phyloP scores from a whole-genome alignment of 768 basidiomycete species.

The Rhizopogon salebrosus region DNA sequence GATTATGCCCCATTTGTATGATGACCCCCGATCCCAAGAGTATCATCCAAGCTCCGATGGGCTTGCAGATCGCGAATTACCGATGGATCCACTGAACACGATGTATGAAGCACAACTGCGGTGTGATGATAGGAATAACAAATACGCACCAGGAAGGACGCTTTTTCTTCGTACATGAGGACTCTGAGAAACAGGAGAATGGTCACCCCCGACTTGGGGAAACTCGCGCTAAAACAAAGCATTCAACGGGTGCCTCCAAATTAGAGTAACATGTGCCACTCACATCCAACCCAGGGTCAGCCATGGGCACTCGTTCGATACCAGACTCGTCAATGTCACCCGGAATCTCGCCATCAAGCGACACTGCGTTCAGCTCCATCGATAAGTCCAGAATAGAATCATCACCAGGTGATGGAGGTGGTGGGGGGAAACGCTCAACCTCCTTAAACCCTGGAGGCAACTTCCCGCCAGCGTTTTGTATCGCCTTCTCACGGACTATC shows the following conservation, averaged over 20 bases:
- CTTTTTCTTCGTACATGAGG: constrained; percentile 93
- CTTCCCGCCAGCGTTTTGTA: constrained; percentile 64
- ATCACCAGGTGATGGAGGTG: constrained; percentile 70
- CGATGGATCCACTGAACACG: constrained; percentile 70
- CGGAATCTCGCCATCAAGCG: constrained; percentile 61
- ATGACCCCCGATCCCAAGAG: constrained; percentile 22
- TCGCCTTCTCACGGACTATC: constrained; percentile 71
- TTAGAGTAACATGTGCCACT: constrained; percentile 31
- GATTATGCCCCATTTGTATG: constrained; percentile 25
- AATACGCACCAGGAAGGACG: constrained; percentile 72
- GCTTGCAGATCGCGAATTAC: constrained; percentile 86
- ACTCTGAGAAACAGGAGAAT: constrained; percentile 51
- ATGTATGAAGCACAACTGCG: constrained; percentile 11
- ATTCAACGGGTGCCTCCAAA: constrained; percentile 15
- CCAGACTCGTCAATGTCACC: constrained; percentile 75
- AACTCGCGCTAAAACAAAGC: constrained; percentile 59
- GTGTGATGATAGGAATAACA: constrained; percentile 9
- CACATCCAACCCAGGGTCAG: constrained; percentile 85
- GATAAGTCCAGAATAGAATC: constrained; percentile 84
- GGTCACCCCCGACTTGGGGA: constrained; percentile 61
- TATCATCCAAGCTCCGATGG: constrained; percentile 76
- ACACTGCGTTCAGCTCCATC: constrained; percentile 81
- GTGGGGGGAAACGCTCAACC: constrained; percentile 66
- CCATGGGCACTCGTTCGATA: constrained; percentile 86
- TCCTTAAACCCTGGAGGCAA: constrained; percentile 70